A percentile compares a stretch with the other conserved stretches of the same genome.
phyloP scores from a whole-genome alignment of 2,329 filamentous ascomycete species.

The Cyclaneusma minus region DNA sequence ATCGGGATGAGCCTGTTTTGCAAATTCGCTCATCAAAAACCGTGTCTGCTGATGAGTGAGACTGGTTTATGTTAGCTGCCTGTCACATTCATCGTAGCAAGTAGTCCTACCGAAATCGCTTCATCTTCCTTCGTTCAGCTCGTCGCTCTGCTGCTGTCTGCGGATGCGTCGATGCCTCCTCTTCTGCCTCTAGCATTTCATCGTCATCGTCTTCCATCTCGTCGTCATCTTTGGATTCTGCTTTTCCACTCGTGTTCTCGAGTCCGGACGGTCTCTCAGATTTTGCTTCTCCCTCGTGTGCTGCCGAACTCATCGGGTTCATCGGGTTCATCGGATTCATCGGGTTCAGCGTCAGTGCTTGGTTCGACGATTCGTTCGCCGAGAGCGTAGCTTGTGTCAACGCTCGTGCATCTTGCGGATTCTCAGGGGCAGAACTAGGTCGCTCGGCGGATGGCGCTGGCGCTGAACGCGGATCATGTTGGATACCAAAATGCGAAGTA shows the following conservation, averaged over 20 bases:
- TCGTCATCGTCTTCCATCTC: constrained; percentile 33
- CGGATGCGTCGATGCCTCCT: constrained; percentile 25
- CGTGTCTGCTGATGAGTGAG: constrained; percentile 95
- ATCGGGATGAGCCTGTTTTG: constrained; percentile 86
- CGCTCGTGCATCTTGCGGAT: constrained; percentile 1
- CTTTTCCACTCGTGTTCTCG: neutral
- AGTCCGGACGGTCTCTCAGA: constrained; percentile 12
- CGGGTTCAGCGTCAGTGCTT: constrained; percentile 1
- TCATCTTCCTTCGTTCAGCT: constrained; percentile 51
- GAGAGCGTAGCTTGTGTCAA: neutral
- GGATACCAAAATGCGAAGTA: constrained; percentile 9
- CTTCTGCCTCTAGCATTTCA: constrained; percentile 33
- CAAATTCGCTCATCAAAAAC: constrained; percentile 93
- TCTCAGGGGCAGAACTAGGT: constrained; percentile 15
- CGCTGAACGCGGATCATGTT: constrained; percentile 10
- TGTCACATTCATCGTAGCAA: constrained; percentile 2
- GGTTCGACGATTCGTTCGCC: constrained; percentile 1
- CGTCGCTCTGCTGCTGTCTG: constrained; percentile 41
- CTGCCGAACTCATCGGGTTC: constrained; percentile 22
- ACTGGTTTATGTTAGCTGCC: constrained; percentile 32
- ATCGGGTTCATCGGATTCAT: too few species aligned
- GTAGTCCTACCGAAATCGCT: constrained; percentile 54
- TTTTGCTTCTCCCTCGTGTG: constrained; percentile 16
- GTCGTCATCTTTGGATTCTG: constrained; percentile 2
- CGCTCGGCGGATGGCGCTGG: constrained; percentile 12